Conservation (phyloP, 2,329 filamentous ascomycete genomes). For the Alternaria rosae region DNA sequence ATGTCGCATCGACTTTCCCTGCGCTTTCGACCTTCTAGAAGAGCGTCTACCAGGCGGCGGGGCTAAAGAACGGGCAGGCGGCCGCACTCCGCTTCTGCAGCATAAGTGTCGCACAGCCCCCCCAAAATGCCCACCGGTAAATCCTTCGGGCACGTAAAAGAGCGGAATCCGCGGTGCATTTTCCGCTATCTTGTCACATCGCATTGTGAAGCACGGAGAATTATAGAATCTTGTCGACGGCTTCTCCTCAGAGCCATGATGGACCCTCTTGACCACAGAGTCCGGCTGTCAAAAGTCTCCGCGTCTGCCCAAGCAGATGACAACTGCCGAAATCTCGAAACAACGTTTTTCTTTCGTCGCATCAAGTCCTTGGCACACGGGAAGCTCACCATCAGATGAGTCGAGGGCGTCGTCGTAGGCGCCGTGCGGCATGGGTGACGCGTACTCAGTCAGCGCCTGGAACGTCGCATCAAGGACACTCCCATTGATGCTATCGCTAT, state of each 20-base stretch:
- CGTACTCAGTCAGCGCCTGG: neutral
- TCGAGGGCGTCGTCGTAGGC: neutral
- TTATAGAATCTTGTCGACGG: neutral
- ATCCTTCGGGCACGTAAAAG: conserved; percentile 9
- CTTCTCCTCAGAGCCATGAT: neutral
- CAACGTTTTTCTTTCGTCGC: conserved; percentile 3
- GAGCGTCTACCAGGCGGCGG: conserved; percentile 12
- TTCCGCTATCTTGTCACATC: conserved; percentile 4
- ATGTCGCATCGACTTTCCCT: conserved; percentile 33
- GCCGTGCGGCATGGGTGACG: neutral
- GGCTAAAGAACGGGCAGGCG: conserved; percentile 14
- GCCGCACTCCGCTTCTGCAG: conserved; percentile 31
- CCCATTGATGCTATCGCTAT: neutral
- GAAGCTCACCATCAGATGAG: neutral
- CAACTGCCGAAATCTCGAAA: conserved; percentile 9
- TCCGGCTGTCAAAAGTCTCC: neutral
- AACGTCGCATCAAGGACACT: neutral
- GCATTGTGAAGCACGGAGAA: conserved; percentile 4
- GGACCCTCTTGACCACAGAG: neutral
- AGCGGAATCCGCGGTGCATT: conserved; percentile 16
- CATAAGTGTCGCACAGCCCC: conserved; percentile 20
- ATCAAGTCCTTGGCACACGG: conserved; percentile 4
- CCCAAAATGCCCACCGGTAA: conserved; percentile 6
- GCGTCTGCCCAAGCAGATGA: neutral
- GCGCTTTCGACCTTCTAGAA: conserved; percentile 17